Percentiles rank a stretch among this genome's conserved stretches.
phyloP scores from a whole-genome alignment of 768 basidiomycete genomes.

The Calocybe gangraenosa region DNA sequence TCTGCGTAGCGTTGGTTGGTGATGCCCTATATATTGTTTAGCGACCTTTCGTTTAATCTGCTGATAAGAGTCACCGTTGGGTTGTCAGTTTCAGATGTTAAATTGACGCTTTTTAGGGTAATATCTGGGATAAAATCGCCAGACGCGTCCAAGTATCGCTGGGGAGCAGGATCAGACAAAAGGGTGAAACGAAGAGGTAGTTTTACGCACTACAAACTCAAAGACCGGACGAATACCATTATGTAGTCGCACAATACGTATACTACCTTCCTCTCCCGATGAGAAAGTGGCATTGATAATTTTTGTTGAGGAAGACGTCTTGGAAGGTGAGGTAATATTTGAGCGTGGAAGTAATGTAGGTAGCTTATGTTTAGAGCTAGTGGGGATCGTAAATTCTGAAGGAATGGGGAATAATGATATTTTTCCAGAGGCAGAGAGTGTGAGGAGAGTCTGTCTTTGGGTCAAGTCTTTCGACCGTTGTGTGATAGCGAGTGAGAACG shows the following conservation, averaged over 20 bases:
- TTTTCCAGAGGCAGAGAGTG: conserved; percentile 57
- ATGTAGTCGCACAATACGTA: conserved; percentile 51
- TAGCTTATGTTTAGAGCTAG: conserved; percentile 40
- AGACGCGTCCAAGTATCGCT: conserved; percentile 54
- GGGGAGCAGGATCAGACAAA: conserved; percentile 8
- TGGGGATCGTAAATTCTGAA: conserved; percentile 33
- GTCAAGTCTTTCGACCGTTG: conserved; percentile 18
- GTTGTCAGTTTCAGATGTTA: too few species aligned
- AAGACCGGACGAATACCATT: conserved; percentile 59
- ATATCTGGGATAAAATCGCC: conserved; percentile 52
- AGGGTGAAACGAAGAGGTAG: neutral
- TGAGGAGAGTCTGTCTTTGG: conserved; percentile 39
- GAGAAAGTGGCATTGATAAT: conserved; percentile 47
- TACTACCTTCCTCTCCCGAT: conserved; percentile 32
- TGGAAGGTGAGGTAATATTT: conserved; percentile 36
- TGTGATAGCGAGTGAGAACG: conserved; percentile 32
- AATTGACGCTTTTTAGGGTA: conserved; percentile 35
- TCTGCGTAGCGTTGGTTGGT: conserved; percentile 69
- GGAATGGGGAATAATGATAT: conserved; percentile 55
- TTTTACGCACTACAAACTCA: conserved; percentile 48
- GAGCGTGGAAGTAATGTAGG: conserved; percentile 51
- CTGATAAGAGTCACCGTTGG: too few species aligned
- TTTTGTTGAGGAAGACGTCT: conserved; percentile 30
- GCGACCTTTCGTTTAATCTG: neutral
- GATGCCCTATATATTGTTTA: conserved; percentile 29